Evolutionary conservation across 495 filamentous ascomycete genomes (phyloP).

Genomic region (Geoglossum glabrum): DNA sequence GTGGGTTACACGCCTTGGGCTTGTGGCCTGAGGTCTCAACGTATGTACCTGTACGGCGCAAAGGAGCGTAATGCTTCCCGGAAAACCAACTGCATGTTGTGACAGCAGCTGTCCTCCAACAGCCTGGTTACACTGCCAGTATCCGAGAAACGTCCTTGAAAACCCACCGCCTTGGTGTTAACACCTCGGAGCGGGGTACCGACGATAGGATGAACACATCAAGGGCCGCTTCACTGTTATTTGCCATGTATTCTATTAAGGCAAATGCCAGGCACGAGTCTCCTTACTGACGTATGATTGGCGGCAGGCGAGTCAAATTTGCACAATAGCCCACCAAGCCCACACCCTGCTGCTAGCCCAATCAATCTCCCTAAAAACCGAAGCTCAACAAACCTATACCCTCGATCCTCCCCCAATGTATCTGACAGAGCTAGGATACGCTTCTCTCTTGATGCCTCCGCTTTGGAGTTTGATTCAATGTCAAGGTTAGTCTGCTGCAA

Average conservation of each 20-base stretch:
- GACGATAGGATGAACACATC: not conserved
- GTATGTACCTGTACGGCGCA: not conserved
- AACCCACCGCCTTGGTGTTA: not conserved
- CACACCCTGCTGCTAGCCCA: not conserved
- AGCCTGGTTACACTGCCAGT: not conserved
- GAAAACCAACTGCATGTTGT: not conserved
- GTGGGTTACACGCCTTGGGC: not conserved
- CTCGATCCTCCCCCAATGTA: slow-evolving; percentile 17
- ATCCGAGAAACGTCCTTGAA: not conserved
- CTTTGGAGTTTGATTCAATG: slow-evolving; percentile 28
- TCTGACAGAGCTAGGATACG: slow-evolving; percentile 22
- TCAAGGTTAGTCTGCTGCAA: slow-evolving; percentile 22
- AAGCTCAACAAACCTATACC: slow-evolving; percentile 39
- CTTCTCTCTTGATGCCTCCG: slow-evolving; percentile 34
- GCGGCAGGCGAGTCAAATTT: not conserved
- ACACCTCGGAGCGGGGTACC: not conserved
- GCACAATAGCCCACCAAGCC: not conserved
- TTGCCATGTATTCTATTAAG: not conserved
- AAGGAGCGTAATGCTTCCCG: not conserved
- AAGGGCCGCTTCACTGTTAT: not conserved
- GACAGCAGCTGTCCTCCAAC: no score
- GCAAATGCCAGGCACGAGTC: not conserved
- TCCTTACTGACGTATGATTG: not conserved
- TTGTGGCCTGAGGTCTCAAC: not conserved
- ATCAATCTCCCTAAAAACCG: slow-evolving; percentile 40